Base-by-base conservation (phyloP, 1,139 yeast genomes). In the Pichiaceae sp. region DNA sequence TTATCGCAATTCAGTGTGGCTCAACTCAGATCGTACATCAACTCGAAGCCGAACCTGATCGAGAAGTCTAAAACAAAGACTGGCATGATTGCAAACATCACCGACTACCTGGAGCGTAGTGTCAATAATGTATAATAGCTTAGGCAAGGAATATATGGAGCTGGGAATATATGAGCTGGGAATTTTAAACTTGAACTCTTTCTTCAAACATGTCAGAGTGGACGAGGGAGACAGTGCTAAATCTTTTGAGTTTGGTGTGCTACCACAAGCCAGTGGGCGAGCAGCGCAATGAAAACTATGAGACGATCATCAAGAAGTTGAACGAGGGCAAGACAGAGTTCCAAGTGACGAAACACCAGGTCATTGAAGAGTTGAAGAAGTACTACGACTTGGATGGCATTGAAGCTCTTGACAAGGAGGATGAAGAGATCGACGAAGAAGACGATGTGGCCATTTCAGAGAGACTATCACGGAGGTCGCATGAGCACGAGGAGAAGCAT, bases 31-130 rank as follows among this genome's bases (percentile, higher is more conserved):
- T 54, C 47, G 11, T 71, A 65, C 40, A 60, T 62, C 32, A 52
- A 49, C 20, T 53, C 56, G 19, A 60, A 67, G 43, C 60, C 60
- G 31, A 49, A 47, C 20, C 42, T 54, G 23, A 66, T 70, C 17
- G 59, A 56, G 24, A 41, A 47, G 25, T 75, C 66, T 0, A 47
- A 57, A 1, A 64, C 56, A 38, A 72, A 70, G 47, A 62, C 52
- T 15, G 76, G 64, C 26, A 49, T 70, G 49, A 59, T 72, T 23
- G 62, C 59, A 9, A 69, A 64, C 42, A 68, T 72, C 15, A 43
- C 33, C 3, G 54, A 51, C 3, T 64, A 45, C 38, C 32, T 42
- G 32, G 41, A 34, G 15, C 36, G 42, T 15, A 38, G 12, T n/a
- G 32, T 29, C 17, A 16, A 18, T 8, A 7, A 21, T 21, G 11